Percentiles rank a stretch among this genome's conserved stretches.
Conservation (phyloP, 2,329 filamentous ascomycete genomes). For the Diaporthe sp. region DNA sequence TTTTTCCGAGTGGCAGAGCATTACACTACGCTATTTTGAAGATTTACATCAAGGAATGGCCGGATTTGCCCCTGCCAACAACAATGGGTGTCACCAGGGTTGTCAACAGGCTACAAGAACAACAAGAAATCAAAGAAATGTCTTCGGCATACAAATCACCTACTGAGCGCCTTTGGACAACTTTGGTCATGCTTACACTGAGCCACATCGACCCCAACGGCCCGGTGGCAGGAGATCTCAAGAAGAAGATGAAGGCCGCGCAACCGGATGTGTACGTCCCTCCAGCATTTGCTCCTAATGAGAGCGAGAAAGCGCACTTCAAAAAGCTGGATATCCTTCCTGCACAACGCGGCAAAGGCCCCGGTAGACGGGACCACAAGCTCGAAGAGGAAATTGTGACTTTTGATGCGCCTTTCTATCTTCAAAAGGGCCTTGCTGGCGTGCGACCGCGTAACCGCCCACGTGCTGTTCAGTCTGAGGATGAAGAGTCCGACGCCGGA, state of each 20-base stretch:
- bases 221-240: constrained; percentile 57
- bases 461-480: constrained; percentile 32
- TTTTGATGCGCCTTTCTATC: constrained; percentile 66
- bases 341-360: constrained; percentile 43
- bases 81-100: constrained; percentile 30
- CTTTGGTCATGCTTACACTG: constrained; percentile 55
- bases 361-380: constrained; percentile 51
- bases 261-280: constrained; percentile 62
- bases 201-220: constrained; percentile 58
- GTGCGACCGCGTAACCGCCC: constrained; percentile 39
- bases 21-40: constrained; percentile 63
- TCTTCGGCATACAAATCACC: constrained; percentile 38
- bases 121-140: constrained; percentile 33
- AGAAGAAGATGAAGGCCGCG: constrained; percentile 62
- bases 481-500: constrained; percentile 36
- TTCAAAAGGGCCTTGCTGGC: constrained; percentile 45
- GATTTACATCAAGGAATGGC: constrained; percentile 60
- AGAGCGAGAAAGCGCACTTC: constrained; percentile 53
- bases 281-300: constrained; percentile 52
- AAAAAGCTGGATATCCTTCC: constrained; percentile 45
- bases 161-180: constrained; percentile 37
- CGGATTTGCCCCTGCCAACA: constrained; percentile 53
- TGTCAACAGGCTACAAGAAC: constrained; percentile 52
- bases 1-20: constrained; percentile 65
- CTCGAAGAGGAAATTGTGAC: constrained; percentile 61